Evolutionary conservation across 495 filamentous ascomycete genomes (phyloP).

Genomic region (Aspergillus campestris): DNA sequence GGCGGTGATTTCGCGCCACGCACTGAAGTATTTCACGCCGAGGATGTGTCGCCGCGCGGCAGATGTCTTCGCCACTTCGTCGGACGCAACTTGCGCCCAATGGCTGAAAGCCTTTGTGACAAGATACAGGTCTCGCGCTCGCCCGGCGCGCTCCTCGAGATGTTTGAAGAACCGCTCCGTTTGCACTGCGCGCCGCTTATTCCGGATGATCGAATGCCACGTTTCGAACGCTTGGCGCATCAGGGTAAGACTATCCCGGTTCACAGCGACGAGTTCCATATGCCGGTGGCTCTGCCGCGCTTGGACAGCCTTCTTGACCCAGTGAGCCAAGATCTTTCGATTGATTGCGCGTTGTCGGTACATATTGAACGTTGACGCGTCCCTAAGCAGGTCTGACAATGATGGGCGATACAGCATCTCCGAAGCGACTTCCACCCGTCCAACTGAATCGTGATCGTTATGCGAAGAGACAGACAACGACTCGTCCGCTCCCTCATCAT

Average conservation of each 20-base stretch:
- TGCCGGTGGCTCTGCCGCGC: slow-evolving; percentile 32
- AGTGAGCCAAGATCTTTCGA: slow-evolving; percentile 41
- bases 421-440: slow-evolving; percentile 21
- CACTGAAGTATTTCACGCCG: slow-evolving; percentile 63
- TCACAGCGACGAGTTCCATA: slow-evolving; percentile 41
- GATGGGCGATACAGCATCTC: slow-evolving; percentile 45
- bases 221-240: slow-evolving; percentile 48
- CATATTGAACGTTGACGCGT: slow-evolving; percentile 52
- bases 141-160: slow-evolving; percentile 50
- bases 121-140: slow-evolving; percentile 56
- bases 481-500: slow-evolving; percentile 16
- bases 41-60: slow-evolving; percentile 61
- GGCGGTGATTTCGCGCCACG: slow-evolving; percentile 65
- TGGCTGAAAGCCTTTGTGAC: slow-evolving; percentile 66
- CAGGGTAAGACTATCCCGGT: slow-evolving; percentile 44
- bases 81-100: slow-evolving; percentile 56
- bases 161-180: slow-evolving; percentile 55
- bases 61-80: slow-evolving; percentile 50
- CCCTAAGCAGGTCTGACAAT: slow-evolving; percentile 46
- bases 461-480: slow-evolving; percentile 18
- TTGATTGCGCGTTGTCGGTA: slow-evolving; percentile 41
- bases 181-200: slow-evolving; percentile 38
- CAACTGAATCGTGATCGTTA: slow-evolving; percentile 19
- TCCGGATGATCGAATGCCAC: slow-evolving; percentile 45
- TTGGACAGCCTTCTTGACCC: slow-evolving; percentile 45